Conservation (phyloP, 2,329 filamentous ascomycete species). For the Curvularia verruculosa region DNA sequence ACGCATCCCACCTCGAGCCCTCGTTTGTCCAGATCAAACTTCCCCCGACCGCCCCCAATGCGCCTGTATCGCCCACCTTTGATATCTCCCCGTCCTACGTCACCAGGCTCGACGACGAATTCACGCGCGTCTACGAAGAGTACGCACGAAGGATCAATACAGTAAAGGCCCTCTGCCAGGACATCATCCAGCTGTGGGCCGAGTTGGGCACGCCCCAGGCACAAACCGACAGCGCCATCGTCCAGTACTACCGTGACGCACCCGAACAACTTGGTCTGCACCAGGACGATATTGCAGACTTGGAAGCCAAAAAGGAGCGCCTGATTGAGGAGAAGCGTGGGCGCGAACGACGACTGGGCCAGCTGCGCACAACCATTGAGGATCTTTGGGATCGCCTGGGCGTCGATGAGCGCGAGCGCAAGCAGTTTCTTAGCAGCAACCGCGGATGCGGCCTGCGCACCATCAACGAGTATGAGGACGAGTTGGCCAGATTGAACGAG, state of each 20-base stretch:
- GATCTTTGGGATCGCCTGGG: constrained; percentile 86
- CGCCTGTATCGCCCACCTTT: constrained; percentile 79
- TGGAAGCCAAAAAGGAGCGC: constrained; percentile 78
- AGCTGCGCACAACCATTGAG: constrained; percentile 80
- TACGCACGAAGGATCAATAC: constrained; percentile 81
- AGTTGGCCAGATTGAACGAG: constrained; percentile 83
- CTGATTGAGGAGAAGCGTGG: constrained; percentile 86
- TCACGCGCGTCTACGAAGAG: constrained; percentile 94
- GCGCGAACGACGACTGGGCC: constrained; percentile 77
- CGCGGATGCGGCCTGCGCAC: constrained; percentile 88
- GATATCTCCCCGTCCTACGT: constrained; percentile 93
- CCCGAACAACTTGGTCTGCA: constrained; percentile 95
- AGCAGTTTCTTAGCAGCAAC: constrained; percentile 83
- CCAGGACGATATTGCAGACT: constrained; percentile 77
- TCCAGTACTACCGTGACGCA: constrained; percentile 86
- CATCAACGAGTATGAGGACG: constrained; percentile 96
- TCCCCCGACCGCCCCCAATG: constrained; percentile 78
- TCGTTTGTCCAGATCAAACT: constrained; percentile 85
- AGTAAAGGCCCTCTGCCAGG: constrained; percentile 76
- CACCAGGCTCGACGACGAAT: constrained; percentile 84
- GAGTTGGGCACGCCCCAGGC: constrained; percentile 93
- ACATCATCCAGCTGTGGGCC: constrained; percentile 93
- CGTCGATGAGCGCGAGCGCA: constrained; percentile 81
- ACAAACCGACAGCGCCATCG: constrained; percentile 85
- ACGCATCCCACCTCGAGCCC: constrained; percentile 91